Percentiles rank a stretch among this genome's conserved stretches.
phyloP scores from a whole-genome alignment of 768 basidiomycete species.

The Strobilomyces echinocephalus region DNA sequence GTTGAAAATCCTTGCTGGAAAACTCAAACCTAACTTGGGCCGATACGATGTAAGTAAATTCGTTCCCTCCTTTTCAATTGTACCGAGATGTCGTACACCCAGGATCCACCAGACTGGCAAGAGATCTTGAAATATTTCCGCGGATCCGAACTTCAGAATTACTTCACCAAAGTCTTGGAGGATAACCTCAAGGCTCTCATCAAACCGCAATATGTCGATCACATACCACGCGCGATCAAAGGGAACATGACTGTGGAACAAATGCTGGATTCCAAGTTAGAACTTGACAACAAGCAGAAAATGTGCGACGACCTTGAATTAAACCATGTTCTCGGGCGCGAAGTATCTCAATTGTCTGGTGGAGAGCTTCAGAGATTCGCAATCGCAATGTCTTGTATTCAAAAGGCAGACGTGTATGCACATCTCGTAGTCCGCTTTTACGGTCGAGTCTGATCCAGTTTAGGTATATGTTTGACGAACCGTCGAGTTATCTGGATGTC shows the following conservation, averaged over 20 bases:
- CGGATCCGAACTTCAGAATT: conserved; percentile 97
- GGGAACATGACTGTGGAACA: conserved; percentile 77
- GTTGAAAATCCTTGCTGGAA: conserved; percentile 93
- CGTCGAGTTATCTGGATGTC: conserved; percentile 96
- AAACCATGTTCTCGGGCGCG: conserved; percentile 78
- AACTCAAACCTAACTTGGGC: conserved; percentile 96
- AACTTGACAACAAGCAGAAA: conserved; percentile 81
- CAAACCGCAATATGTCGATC: conserved; percentile 99
- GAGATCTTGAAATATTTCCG: conserved; percentile 98
- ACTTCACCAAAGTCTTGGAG: conserved; percentile 98
- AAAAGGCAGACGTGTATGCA: conserved; percentile 89
- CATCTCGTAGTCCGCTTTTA: not conserved
- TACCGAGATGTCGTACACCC: not conserved
- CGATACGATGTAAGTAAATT: conserved; percentile 76
- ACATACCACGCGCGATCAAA: conserved; percentile 95
- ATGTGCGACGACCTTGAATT: conserved; percentile 87
- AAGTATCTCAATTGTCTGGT: conserved; percentile 83
- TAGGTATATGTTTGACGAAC: conserved; percentile 99
- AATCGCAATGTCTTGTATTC: conserved; percentile 95
- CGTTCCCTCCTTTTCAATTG: not conserved
- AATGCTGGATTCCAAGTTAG: conserved; percentile 91
- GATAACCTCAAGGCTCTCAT: conserved; percentile 98
- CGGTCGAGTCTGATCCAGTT: conserved; percentile 2
- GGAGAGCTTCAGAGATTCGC: conserved; percentile 98
- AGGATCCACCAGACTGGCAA: conserved; percentile 99